Evolutionary conservation across 805 yeast species (phyloP).

Genomic region (Hanseniaspora singularis): DNA sequence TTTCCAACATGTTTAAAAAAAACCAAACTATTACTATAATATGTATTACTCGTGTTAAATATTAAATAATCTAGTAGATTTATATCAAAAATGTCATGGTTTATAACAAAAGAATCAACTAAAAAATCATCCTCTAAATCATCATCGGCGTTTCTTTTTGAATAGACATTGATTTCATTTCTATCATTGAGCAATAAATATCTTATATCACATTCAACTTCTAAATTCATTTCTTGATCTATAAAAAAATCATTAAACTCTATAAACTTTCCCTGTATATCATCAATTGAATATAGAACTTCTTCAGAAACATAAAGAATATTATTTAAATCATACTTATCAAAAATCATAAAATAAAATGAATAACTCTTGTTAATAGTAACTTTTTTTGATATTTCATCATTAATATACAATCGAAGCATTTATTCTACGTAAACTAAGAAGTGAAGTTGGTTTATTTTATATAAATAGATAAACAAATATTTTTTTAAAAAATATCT

Average conservation of each 20-base stretch:
- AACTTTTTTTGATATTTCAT: not conserved
- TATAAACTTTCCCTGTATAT: not conserved
- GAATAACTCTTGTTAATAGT: not conserved
- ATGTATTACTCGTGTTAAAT: not conserved
- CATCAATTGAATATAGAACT: not conserved
- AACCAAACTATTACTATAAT: not conserved
- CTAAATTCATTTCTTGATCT: not conserved
- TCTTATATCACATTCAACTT: not conserved
- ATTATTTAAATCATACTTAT: not conserved
- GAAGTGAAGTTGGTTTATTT: not conserved
- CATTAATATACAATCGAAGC: not conserved
- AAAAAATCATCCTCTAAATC: not conserved
- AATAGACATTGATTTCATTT: not conserved
- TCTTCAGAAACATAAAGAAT: conserved; percentile 11
- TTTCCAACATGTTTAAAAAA: not conserved
- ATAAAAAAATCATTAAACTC: conserved; percentile 1
- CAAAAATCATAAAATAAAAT: not conserved
- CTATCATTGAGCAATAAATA: not conserved
- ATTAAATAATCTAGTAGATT: not conserved
- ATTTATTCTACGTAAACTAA: no score
- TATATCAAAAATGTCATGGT: not conserved
- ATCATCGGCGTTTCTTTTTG: not conserved
- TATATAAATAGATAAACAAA: no score
- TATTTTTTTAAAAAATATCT: no score
- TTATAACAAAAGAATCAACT: not conserved